These are phyloP conservation scores for Tetragonia tetragonoides DNA, from an alignment of 148 eudicot genomes.

Conservation along the genomic window DNA sequence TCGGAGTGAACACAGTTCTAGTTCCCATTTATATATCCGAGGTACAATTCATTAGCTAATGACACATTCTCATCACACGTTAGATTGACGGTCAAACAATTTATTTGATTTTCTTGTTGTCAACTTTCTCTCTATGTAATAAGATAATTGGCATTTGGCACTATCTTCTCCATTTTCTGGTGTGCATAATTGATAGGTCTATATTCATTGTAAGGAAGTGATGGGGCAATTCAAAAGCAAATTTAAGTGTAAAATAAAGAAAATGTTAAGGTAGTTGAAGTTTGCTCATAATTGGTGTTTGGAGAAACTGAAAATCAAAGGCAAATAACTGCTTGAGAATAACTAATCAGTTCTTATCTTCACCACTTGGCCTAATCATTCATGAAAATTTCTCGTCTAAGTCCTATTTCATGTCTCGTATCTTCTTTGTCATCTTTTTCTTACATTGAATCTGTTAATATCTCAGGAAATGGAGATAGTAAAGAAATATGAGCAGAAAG, in stretches of 20 bases:
- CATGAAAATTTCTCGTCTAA: not conserved
- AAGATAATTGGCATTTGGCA: no score
- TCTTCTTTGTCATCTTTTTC: not conserved
- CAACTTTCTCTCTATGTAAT: not conserved
- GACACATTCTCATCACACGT: not conserved
- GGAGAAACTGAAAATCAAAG: not conserved
- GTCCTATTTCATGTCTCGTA: not conserved
- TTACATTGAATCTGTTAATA: not conserved
- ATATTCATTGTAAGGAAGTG: not conserved
- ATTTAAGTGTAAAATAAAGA: not conserved
- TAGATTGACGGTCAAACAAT: not conserved
- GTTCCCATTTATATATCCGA: conserved; percentile 86
- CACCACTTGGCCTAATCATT: not conserved
- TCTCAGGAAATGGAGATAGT: not conserved
- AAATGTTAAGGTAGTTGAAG: not conserved
- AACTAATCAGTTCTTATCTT: not conserved
- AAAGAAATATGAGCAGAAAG: not conserved
- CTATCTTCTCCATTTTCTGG: not conserved
- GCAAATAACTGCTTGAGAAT: not conserved
- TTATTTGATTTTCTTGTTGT: not conserved
- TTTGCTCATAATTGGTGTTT: not conserved
- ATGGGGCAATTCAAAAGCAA: not conserved
- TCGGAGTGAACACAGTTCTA: conserved; percentile 80
- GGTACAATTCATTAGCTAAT: conserved; percentile 37
- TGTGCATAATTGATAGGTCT: not conserved